Evolutionary conservation across 768 basidiomycete genomes (phyloP), one percentile per base, ranked within the genome.

Genomic region (Mycena latifolia): DNA sequence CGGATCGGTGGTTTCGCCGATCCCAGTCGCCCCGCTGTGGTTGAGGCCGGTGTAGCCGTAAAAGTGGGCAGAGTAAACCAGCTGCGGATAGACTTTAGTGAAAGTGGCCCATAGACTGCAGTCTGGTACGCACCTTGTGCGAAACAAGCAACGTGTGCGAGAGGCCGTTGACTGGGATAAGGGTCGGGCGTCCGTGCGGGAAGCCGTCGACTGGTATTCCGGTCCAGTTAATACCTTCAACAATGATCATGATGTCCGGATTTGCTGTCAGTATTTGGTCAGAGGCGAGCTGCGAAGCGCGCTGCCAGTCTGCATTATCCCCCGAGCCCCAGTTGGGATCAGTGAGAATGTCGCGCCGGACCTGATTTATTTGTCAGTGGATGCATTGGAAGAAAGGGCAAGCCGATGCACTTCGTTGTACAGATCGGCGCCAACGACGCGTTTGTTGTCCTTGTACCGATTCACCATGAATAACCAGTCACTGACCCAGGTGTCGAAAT

Each of bases 191-290:
- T 20, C 62, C 27, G 46, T 70, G 69, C 5, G 69, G 20, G 22
- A 70, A 17, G 25, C 69, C 69, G 51, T 70, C 65, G 45, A 70
- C 66, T 18, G 69, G 69, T n/a, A 70, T 18, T 0, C 69, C 69
- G 27, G 53, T 55, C 69, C 69, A 70, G 59, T 70, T 70, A 35
- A 70, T 70, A 3, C 69, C 69, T 39, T 70, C 69, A 41, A 70
- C 66, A 45, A 70, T 67, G 29, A 67, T 64, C 25, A 70, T 54
- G 20, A 70, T 60, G 37, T 70, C 69, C 3, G 65, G 69, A 37
- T 67, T 70, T 17, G 52, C 57, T 3, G 22, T 22, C 24, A 61
- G 31, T 35, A 70, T 70, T 25, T 35, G 47, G 66, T 70, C 62
- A 0, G 57, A 54, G 25, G 31, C 62, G 1, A 27, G 54, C 41